These are phyloP conservation scores for Blastobotrys buckinghamii DNA, from an alignment of 1,139 yeast species.

Conservation along the genomic window DNA sequence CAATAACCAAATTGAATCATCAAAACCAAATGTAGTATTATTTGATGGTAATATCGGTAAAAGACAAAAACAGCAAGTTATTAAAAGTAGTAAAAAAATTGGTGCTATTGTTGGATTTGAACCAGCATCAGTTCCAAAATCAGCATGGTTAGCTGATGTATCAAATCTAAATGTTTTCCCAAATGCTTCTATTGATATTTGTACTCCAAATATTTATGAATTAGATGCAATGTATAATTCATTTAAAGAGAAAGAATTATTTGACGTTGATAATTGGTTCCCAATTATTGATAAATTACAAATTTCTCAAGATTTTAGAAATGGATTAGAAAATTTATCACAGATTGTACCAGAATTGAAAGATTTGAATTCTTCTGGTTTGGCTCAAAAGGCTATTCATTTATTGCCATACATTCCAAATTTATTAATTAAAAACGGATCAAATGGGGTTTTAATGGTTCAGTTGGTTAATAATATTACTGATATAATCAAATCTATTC, in stretches of 20 bases:
- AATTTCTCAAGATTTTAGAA: constrained; percentile 44
- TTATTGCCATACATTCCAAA: constrained; percentile 69
- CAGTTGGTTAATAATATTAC: constrained; percentile 33
- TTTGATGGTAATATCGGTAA: constrained; percentile 65
- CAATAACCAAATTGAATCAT: constrained; percentile 21
- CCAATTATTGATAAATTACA: constrained; percentile 61
- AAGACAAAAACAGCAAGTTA: constrained; percentile 37
- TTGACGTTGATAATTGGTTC: constrained; percentile 70
- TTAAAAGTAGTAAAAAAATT: constrained; percentile 27
- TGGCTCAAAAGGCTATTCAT: constrained; percentile 63
- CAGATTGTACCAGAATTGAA: constrained; percentile 25
- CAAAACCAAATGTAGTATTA: constrained; percentile 41
- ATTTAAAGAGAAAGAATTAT: constrained; percentile 44
- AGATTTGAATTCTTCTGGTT: constrained; percentile 41
- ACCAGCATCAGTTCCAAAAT: constrained; percentile 70
- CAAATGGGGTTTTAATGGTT: constrained; percentile 54
- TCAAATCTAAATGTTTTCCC: constrained; percentile 32
- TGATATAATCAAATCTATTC: constrained; percentile 5
- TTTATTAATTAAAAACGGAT: constrained; percentile 61
- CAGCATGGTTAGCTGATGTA: constrained; percentile 32
- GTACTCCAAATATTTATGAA: constrained; percentile 69
- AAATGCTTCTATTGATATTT: constrained; percentile 36
- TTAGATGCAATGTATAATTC: constrained; percentile 48
- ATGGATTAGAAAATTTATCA: constrained; percentile 34
- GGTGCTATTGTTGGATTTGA: constrained; percentile 49